Percentiles rank a stretch among this genome's conserved stretches.
These are phyloP conservation scores for Gamarada debralockiae DNA, from an alignment of 495 filamentous ascomycete species.

Conservation along the genomic window DNA sequence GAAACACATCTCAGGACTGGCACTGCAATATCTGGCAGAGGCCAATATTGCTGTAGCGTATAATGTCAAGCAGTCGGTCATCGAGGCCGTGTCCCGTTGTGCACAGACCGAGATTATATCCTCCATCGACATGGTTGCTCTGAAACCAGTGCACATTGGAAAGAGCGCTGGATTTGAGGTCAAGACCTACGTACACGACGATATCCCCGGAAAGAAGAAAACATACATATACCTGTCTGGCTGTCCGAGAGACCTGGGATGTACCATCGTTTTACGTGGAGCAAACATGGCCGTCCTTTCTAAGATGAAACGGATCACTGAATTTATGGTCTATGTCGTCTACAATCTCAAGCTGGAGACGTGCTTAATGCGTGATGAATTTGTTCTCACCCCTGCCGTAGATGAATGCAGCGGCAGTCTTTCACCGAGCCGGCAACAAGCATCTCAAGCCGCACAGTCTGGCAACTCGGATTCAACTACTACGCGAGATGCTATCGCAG, in stretches of 20 bases:
- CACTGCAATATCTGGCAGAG: constrained; percentile 79
- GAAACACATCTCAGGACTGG: constrained; percentile 85
- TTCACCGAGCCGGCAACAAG: constrained; percentile 16
- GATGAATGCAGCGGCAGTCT: constrained; percentile 29
- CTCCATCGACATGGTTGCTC: constrained; percentile 89
- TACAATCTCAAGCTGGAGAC: constrained; percentile 95
- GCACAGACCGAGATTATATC: constrained; percentile 88
- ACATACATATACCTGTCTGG: constrained; percentile 96
- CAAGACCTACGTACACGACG: constrained; percentile 84
- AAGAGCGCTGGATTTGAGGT: constrained; percentile 84
- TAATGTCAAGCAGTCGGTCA: constrained; percentile 93
- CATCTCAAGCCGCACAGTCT: not conserved
- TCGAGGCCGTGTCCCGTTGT: constrained; percentile 90
- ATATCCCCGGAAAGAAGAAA: constrained; percentile 71
- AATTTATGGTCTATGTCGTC: constrained; percentile 98
- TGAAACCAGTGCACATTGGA: constrained; percentile 74
- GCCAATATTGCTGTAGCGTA: constrained; percentile 89
- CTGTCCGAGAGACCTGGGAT: constrained; percentile 87
- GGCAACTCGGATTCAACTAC: not conserved
- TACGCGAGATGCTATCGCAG: constrained; percentile 11
- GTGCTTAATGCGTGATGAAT: constrained; percentile 93
- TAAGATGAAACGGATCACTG: constrained; percentile 88
- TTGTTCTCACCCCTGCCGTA: constrained; percentile 76
- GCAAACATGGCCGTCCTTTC: constrained; percentile 63
- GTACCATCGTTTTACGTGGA: constrained; percentile 91